A percentile compares a stretch with the other conserved stretches of the same genome.
These are phyloP conservation scores for Sporobolus alterniflorus DNA, from an alignment of 202 grass and related monocot genomes.

Conservation along the genomic window DNA sequence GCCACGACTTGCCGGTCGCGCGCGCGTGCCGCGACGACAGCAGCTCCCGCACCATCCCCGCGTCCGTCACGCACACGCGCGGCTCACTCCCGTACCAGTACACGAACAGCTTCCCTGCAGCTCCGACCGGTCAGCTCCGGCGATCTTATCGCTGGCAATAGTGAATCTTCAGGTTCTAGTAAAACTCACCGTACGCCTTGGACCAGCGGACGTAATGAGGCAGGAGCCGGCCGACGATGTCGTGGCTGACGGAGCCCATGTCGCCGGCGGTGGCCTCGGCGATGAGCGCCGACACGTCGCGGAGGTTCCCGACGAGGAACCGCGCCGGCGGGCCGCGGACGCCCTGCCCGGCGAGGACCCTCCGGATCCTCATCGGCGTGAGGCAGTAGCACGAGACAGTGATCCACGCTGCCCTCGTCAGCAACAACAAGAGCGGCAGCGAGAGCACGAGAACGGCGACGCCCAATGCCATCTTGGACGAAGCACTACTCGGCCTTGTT, in stretches of 20 bases:
- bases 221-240: conserved; percentile 90
- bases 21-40: conserved; percentile 87
- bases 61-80: conserved; percentile 84
- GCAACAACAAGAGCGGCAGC: too few relatives aligned
- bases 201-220: conserved; percentile 93
- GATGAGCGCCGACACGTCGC: conserved; percentile 58
- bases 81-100: conserved; percentile 95
- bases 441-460: too few relatives aligned
- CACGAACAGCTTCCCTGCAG: conserved; percentile 75
- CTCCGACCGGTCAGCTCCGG: too few relatives aligned
- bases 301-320: conserved; percentile 74
- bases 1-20: conserved; percentile 76
- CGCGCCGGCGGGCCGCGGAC: conserved; percentile 55
- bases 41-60: conserved; percentile 85
- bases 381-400: conserved; percentile 73
- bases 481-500: too few relatives aligned
- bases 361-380: too few relatives aligned
- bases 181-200: conserved; percentile 62
- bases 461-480: too few relatives aligned
- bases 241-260: conserved; percentile 74
- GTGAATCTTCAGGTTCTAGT: too few relatives aligned
- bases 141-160: too few relatives aligned
- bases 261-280: conserved; percentile 57
- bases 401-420: conserved; percentile 59
- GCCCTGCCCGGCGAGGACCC: conserved; percentile 73